These are phyloP conservation scores for Acorus gramineus DNA, from an alignment of 106 monocot species.

Conservation along the genomic window DNA sequence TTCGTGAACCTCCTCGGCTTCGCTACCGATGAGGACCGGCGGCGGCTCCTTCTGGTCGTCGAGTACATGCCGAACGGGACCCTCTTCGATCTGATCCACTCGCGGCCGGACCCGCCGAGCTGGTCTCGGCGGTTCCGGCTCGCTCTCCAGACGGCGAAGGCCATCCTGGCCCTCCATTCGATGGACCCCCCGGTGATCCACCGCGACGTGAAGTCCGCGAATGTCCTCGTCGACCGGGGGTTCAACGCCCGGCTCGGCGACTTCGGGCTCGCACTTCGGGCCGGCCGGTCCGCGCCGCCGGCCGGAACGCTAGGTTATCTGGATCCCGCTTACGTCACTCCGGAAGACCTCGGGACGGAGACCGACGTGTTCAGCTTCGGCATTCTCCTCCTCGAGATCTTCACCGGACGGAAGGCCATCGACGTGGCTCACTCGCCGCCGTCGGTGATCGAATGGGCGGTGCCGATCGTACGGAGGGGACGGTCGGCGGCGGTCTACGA, in stretches of 20 bases:
- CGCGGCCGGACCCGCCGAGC: constrained; percentile 42
- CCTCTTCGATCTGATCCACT: constrained; percentile 76
- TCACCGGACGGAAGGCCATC: constrained; percentile 93
- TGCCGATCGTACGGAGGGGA: constrained; percentile 72
- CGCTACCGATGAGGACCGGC: background rate
- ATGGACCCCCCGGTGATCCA: constrained; percentile 65
- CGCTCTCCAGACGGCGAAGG: constrained; percentile 73
- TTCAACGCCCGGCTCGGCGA: constrained; percentile 79
- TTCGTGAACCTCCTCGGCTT: constrained; percentile 86
- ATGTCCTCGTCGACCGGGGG: constrained; percentile 58
- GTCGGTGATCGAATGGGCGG: constrained; percentile 86
- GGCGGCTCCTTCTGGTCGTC: constrained; percentile 39
- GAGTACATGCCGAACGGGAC: constrained; percentile 98
- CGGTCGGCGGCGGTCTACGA: constrained; percentile 60
- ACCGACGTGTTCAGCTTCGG: constrained; percentile 99
- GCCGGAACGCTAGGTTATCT: constrained; percentile 93
- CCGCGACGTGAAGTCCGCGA: constrained; percentile 93
- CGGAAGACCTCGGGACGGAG: constrained; percentile 82
- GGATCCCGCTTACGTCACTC: constrained; percentile 82
- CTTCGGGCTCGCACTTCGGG: constrained; percentile 71
- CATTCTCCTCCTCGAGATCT: constrained; percentile 88
- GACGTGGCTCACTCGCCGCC: constrained; percentile 86
- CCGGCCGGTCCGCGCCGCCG: constrained; percentile 50
- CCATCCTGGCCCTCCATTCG: constrained; percentile 60
- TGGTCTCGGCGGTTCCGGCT: constrained; percentile 71